Evolutionary conservation across 345 rosid species (phyloP), one percentile per base, ranked within the genome.

Genomic region (Sisymbrium altissimum): DNA sequence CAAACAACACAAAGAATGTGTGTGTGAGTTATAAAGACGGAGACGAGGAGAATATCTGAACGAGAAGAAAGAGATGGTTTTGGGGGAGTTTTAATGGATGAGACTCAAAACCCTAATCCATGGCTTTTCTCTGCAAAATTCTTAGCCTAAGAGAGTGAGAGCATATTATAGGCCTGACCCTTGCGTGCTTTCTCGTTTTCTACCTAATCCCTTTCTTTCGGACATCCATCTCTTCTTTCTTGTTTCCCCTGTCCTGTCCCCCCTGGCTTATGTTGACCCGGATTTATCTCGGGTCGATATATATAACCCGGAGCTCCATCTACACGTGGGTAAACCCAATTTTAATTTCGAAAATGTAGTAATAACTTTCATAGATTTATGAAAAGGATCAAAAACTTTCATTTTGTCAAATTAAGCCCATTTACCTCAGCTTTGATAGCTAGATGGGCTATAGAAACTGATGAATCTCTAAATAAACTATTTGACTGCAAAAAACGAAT

Each of bases 21-120:
- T 13, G 58, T 64, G 40, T 65, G n/a, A n/a, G 39, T 65, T 66
- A 64, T 73, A 54, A 40, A 66, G 73, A 67, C 33, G 78, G 40
- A 33, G 67, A 65, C 40, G 49, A 59, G 3, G 72, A 66, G 81
- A 78, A 78, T 78, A 61, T 72, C 64, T 72, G 14, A 67, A 59
- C 7, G 9, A 45, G 11, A 77, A 71, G 80, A 41, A 77, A 77
- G 76, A 71, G 55, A 65, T 71, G 11, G 19, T 27, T 39, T 76
- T 3, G 29, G 2, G 55, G 4, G 64, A 32, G 35, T 23, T 43
- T n/a, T 15, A 59, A 76, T 46, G 67, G 50, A 64, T 35, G 25
- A 29, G 18, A 25, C 43, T 5, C 27, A 36, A 72, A 66, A 76
- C 54, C 67, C 80, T 70, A 70, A 64, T 77, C 39, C 72, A 36